phyloP scores from a whole-genome alignment of 306 rosid genomes.

The Dalbergia oliveri region DNA sequence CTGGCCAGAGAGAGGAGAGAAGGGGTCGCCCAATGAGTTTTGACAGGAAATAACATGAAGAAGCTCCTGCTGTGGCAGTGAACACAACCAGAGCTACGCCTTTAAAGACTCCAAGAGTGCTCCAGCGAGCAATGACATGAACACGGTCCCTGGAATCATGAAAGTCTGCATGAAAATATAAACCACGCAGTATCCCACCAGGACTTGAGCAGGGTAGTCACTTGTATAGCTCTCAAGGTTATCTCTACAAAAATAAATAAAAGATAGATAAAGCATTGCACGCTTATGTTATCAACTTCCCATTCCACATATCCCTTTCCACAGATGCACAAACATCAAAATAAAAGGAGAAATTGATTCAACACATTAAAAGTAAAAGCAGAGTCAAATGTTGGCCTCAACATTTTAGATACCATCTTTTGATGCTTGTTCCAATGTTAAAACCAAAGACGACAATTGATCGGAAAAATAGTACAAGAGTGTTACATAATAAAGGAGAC shows the following conservation, averaged over 20 bases:
- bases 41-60: constrained; percentile 92
- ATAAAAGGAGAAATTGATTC: neutral
- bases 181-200: constrained; percentile 94
- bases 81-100: constrained; percentile 95
- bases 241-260: constrained; percentile 64
- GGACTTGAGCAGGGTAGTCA: constrained; percentile 97
- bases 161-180: constrained; percentile 99
- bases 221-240: constrained; percentile 96
- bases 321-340: neutral
- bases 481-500: neutral
- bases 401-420: neutral
- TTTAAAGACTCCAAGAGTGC: constrained; percentile 87
- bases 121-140: constrained; percentile 98
- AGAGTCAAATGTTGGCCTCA: neutral
- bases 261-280: constrained; percentile 33
- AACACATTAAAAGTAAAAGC: constrained; percentile 13
- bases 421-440: constrained; percentile 3
- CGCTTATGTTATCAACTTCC: constrained; percentile 29
- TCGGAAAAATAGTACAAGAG: neutral
- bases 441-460: neutral
- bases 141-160: constrained; percentile 99
- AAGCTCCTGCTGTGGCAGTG: constrained; percentile 95
- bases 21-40: constrained; percentile 90
- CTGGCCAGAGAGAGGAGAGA: constrained; percentile 84
- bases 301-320: neutral